phyloP scores from a whole-genome alignment of 78 protist genomes.

The Dictyostelium brefeldianum region DNA sequence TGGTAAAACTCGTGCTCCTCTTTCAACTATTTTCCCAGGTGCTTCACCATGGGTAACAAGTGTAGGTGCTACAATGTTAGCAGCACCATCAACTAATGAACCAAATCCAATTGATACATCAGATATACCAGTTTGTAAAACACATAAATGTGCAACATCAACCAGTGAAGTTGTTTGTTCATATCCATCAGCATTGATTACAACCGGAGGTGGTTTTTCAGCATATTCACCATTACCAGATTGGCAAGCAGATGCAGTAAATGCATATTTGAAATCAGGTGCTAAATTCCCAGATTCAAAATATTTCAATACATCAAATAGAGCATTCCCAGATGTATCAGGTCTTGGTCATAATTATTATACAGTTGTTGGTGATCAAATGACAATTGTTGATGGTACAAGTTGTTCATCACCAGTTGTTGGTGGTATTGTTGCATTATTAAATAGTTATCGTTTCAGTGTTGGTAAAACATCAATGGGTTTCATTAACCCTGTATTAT shows the following conservation, averaged over 20 bases:
- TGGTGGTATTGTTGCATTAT: conserved; percentile 74
- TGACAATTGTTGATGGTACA: conserved; percentile 56
- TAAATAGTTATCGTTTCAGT: conserved; percentile 56
- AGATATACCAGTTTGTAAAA: not conserved
- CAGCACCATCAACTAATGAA: conserved; percentile 15
- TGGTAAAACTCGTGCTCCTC: conserved; percentile 4
- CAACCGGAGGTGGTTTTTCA: conserved; percentile 84
- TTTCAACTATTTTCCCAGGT: conserved; percentile 63
- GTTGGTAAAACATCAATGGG: conserved; percentile 56
- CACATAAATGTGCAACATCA: conserved; percentile 40
- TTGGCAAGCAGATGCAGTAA: conserved; percentile 48
- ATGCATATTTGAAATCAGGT: conserved; percentile 34
- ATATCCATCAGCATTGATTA: conserved; percentile 55
- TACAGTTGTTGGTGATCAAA: not conserved
- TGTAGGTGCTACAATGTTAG: conserved; percentile 76
- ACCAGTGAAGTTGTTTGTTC: conserved; percentile 43
- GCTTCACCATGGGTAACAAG: conserved; percentile 74
- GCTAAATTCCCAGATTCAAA: conserved; percentile 27
- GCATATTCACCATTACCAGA: conserved; percentile 13
- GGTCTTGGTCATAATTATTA: conserved; percentile 71
- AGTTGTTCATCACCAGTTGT: conserved; percentile 71
- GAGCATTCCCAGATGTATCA: conserved; percentile 84
- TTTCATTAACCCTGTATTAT: conserved; percentile 72
- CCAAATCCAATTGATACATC: not conserved
- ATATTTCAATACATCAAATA: conserved; percentile 9